Evolutionary conservation across 345 rosid species (phyloP).

Genomic region (Lepidium africanum): DNA sequence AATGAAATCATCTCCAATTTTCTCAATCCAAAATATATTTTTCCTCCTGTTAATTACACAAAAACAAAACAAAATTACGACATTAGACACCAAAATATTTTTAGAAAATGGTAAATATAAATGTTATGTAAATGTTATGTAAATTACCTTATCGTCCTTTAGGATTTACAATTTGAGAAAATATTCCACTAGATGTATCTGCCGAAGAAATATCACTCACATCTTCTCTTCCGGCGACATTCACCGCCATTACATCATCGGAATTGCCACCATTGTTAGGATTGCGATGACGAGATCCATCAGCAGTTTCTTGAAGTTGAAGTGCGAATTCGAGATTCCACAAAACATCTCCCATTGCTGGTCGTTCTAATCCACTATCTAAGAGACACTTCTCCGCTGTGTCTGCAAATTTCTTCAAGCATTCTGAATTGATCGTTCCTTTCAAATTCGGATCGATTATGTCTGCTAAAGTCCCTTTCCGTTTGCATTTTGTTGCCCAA

Average conservation of each 20-base stretch:
- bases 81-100: neutral
- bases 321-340: constrained; percentile 73
- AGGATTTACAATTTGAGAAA: constrained; percentile 57
- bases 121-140: neutral
- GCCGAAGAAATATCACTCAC: constrained; percentile 1
- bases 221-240: constrained; percentile 24
- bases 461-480: constrained; percentile 44
- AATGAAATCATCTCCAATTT: neutral
- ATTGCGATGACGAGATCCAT: constrained; percentile 6
- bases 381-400: constrained; percentile 61
- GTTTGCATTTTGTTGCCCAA: constrained; percentile 60
- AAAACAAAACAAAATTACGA: neutral
- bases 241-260: constrained; percentile 15
- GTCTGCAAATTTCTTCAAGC: constrained; percentile 53
- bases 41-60: neutral
- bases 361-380: constrained; percentile 59
- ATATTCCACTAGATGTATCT: constrained; percentile 27
- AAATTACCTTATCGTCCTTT: constrained; percentile 48
- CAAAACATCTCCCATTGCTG: constrained; percentile 74
- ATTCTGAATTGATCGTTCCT: constrained; percentile 43
- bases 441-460: constrained; percentile 54
- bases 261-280: neutral
- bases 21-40: neutral
- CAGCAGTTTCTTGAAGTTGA: constrained; percentile 47
- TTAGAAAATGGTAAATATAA: no score